Evolutionary conservation across 306 rosid genomes (phyloP).

Genomic region (Quercus gilva): DNA sequence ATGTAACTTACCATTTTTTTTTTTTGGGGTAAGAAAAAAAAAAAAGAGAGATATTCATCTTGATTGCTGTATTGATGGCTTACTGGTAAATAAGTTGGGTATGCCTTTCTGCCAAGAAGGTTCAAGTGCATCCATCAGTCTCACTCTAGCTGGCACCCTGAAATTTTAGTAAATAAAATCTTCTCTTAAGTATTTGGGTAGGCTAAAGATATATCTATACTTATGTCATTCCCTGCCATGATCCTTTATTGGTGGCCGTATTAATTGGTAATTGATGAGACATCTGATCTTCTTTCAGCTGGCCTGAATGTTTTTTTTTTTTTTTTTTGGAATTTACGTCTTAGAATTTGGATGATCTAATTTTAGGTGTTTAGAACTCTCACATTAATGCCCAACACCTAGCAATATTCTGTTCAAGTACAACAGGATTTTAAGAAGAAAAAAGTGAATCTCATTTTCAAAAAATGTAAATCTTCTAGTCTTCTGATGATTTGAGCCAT

Average conservation of each 20-base stretch:
- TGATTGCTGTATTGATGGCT: conserved; percentile 5
- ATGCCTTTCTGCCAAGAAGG: neutral
- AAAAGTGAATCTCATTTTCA: neutral
- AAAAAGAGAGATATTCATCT: neutral
- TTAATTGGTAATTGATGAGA: neutral
- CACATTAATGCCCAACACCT: neutral
- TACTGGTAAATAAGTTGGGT: neutral
- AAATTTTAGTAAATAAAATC: conserved; percentile 8
- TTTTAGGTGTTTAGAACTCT: neutral
- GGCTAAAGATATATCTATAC: neutral
- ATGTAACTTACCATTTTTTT: too few relatives aligned
- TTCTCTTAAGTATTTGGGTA: conserved; percentile 10
- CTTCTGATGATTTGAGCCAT: neutral
- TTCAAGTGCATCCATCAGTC: conserved; percentile 5
- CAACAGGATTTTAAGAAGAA: neutral
- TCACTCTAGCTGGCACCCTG: neutral
- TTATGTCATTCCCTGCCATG: neutral
- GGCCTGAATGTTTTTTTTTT: neutral
- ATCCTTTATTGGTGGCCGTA: neutral
- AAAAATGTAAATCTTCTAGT: neutral
- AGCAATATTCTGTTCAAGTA: neutral
- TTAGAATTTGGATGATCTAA: neutral
- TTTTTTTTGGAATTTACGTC: neutral
- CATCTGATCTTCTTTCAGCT: neutral
- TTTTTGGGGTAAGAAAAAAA: too few relatives aligned